phyloP scores from a whole-genome alignment of 148 eudicot species.

The Agrostemma githago region DNA sequence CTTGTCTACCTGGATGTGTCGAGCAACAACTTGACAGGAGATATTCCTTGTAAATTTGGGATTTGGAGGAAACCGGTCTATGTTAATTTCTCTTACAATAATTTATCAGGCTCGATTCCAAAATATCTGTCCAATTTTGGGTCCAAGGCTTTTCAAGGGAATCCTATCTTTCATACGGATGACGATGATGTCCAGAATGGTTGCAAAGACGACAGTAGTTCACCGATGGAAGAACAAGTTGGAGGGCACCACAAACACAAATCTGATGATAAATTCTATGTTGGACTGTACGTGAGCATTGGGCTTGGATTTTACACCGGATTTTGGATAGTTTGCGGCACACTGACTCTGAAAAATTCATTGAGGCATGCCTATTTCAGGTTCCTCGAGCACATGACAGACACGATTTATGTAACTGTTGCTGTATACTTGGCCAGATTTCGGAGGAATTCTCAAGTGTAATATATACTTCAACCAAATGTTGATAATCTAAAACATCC shows the following conservation, averaged over 20 bases:
- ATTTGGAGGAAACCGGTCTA: neutral
- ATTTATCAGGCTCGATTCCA: neutral
- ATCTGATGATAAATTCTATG: neutral
- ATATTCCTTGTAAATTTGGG: neutral
- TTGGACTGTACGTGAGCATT: neutral
- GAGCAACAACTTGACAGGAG: neutral
- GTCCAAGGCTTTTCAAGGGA: neutral
- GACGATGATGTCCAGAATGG: neutral
- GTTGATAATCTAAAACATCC: no score
- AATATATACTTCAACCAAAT: no score
- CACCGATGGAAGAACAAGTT: neutral
- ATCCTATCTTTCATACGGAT: neutral
- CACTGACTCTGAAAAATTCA: neutral
- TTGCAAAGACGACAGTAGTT: neutral
- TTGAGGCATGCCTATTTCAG: conserved; percentile 9
- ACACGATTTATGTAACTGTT: neutral
- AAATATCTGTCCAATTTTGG: neutral
- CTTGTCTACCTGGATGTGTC: neutral
- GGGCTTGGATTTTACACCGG: neutral
- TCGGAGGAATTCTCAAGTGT: neutral
- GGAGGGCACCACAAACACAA: neutral
- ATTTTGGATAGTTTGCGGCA: conserved; percentile 10
- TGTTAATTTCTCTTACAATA: neutral
- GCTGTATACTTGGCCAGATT: neutral
- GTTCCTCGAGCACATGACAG: neutral